A percentile compares a stretch with the other conserved stretches of the same genome.
These are phyloP conservation scores for Aspergillus wentii DNA, from an alignment of 495 filamentous ascomycete genomes.

Conservation along the genomic window DNA sequence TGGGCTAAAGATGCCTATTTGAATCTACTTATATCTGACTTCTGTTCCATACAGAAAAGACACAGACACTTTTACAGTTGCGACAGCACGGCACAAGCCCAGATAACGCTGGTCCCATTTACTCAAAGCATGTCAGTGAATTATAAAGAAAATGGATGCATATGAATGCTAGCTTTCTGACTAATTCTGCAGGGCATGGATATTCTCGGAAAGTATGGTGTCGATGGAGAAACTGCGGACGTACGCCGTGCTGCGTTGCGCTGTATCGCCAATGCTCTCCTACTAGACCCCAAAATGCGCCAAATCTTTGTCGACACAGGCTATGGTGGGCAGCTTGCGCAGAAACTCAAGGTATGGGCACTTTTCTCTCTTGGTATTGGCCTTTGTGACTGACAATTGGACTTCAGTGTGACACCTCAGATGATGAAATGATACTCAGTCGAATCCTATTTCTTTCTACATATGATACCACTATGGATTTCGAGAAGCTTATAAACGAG, in stretches of 20 bases:
- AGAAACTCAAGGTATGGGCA: slow-evolving; percentile 55
- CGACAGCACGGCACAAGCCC: slow-evolving; percentile 75
- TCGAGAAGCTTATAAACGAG: slow-evolving; percentile 63
- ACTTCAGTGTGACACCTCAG: slow-evolving; percentile 58
- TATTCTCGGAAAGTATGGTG: slow-evolving; percentile 65
- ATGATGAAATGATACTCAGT: slow-evolving; percentile 84
- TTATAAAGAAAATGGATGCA: too few relatives aligned
- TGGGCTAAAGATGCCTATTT: neutral
- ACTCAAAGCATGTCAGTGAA: slow-evolving; percentile 60
- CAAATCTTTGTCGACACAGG: slow-evolving; percentile 80
- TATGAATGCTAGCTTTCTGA: slow-evolving; percentile 13
- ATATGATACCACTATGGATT: slow-evolving; percentile 69
- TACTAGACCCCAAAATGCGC: slow-evolving; percentile 65
- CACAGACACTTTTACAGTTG: slow-evolving; percentile 61
- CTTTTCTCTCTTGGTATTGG: neutral
- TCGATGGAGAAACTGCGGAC: slow-evolving; percentile 52
- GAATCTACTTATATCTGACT: slow-evolving; percentile 6
- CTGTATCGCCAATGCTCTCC: slow-evolving; percentile 81
- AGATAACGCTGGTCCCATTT: slow-evolving; percentile 70
- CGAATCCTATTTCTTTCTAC: slow-evolving; percentile 84
- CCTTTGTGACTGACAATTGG: slow-evolving; percentile 9
- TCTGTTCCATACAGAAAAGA: slow-evolving; percentile 48
- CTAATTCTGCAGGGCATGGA: slow-evolving; percentile 63
- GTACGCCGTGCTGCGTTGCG: slow-evolving; percentile 75
- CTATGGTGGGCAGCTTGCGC: slow-evolving; percentile 63